These are phyloP conservation scores for Phytophthora ramorum DNA, from an alignment of 352 stramenopile species.

Conservation along the genomic window DNA sequence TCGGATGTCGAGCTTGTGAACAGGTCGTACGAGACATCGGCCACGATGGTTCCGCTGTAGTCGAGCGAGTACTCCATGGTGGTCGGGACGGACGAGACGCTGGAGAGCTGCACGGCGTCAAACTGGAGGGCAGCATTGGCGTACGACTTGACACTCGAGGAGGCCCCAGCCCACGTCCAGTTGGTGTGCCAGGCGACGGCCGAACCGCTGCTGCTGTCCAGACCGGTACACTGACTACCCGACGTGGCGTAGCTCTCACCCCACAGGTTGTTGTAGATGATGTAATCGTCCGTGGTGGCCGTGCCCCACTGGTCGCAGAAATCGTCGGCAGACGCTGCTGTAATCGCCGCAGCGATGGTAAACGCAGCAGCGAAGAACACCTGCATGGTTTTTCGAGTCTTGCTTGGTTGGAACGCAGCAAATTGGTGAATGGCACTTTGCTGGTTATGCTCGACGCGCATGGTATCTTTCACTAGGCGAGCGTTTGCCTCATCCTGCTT, in stretches of 20 bases:
- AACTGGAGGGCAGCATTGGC: constrained; percentile 51
- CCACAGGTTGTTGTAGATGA: constrained; percentile 62
- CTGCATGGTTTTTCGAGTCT: constrained; percentile 18
- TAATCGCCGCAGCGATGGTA: constrained; percentile 1
- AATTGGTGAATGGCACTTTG: constrained; percentile 23
- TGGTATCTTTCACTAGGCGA: constrained; percentile 11
- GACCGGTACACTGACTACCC: constrained; percentile 49
- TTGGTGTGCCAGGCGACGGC: constrained; percentile 43
- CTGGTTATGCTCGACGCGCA: not conserved
- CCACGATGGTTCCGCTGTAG: constrained; percentile 38
- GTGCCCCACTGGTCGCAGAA: constrained; percentile 44
- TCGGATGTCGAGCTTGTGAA: constrained; percentile 41
- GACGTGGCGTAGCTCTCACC: constrained; percentile 31
- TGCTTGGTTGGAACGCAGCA: constrained; percentile 6
- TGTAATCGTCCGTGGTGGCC: constrained; percentile 38
- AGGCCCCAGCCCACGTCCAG: constrained; percentile 37
- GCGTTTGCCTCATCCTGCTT: constrained; percentile 7
- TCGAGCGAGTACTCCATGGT: constrained; percentile 43
- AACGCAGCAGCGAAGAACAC: constrained; percentile 9
- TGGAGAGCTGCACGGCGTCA: constrained; percentile 34
- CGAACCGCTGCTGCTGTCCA: constrained; percentile 35
- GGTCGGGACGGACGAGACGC: constrained; percentile 42
- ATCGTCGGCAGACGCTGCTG: not conserved
- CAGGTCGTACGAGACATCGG: constrained; percentile 47
- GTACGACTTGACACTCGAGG: constrained; percentile 51